Conservation (phyloP, 1,284 basidiomycete genomes). For the Papiliotrema terrestris region DNA sequence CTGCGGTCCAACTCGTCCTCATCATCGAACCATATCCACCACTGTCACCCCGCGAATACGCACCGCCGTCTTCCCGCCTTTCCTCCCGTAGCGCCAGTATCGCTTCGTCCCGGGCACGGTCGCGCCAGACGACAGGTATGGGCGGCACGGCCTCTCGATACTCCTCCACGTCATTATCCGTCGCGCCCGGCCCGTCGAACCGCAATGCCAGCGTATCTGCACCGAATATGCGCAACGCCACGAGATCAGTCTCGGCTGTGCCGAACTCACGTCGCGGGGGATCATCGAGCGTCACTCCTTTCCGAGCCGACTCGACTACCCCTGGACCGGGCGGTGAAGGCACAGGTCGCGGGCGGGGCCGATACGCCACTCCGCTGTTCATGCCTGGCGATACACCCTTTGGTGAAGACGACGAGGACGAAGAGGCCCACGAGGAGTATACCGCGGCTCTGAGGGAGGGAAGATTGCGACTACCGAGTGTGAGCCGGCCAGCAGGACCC, state of each 20-base stretch:
- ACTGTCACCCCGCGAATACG: constrained; percentile 36
- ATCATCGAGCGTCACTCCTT: constrained; percentile 12
- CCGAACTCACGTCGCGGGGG: constrained; percentile 29
- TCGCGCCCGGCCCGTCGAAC: constrained; percentile 12
- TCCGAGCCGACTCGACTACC: constrained; percentile 19
- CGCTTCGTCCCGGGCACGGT: constrained; percentile 25
- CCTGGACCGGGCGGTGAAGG: constrained; percentile 16
- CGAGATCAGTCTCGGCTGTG: constrained; percentile 28
- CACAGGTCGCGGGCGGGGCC: not conserved
- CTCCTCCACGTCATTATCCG: constrained; percentile 31
- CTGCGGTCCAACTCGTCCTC: constrained; percentile 44
- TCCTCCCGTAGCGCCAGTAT: constrained; percentile 38
- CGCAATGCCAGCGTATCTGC: constrained; percentile 4
- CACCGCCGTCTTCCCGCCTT: constrained; percentile 43
- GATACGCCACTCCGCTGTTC: constrained; percentile 35
- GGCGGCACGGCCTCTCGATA: constrained; percentile 15
- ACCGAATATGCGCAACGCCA: constrained; percentile 42
- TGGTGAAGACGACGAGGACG: constrained; percentile 42
- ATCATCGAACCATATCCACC: constrained; percentile 46
- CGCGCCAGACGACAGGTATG: constrained; percentile 23
- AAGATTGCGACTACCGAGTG: constrained; percentile 33
- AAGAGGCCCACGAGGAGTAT: constrained; percentile 44
- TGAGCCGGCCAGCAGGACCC: constrained; percentile 22
- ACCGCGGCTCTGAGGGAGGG: constrained; percentile 36
- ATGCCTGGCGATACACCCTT: constrained; percentile 41